phyloP scores from a whole-genome alignment of 2,329 filamentous ascomycete genomes.

The Phialocephala subalpina region DNA sequence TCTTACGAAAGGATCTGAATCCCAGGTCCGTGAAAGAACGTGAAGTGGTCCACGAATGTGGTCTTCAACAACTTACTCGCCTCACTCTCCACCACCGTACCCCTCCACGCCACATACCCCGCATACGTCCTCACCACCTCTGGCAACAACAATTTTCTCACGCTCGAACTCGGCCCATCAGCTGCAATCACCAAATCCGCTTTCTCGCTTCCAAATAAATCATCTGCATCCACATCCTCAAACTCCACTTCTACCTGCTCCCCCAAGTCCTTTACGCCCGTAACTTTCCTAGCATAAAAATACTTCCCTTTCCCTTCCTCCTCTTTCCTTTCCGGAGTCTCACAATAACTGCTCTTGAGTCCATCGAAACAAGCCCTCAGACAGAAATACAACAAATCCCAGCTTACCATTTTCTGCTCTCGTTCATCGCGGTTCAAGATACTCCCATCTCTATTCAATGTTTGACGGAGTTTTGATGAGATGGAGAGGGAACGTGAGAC shows the following conservation, averaged over 20 bases:
- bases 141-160: conserved; percentile 25
- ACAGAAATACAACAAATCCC: conserved; percentile 30
- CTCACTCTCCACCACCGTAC: conserved; percentile 50
- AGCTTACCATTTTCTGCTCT: conserved; percentile 26
- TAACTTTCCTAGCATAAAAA: conserved; percentile 25
- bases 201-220: neutral
- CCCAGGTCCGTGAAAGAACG: conserved; percentile 49
- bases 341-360: conserved; percentile 25
- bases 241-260: conserved; percentile 10
- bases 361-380: conserved; percentile 36
- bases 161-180: conserved; percentile 31
- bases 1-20: conserved; percentile 48
- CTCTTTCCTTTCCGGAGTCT: neutral
- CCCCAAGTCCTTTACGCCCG: conserved; percentile 7
- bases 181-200: conserved; percentile 31
- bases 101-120: conserved; percentile 52
- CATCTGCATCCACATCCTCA: conserved; percentile 9
- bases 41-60: conserved; percentile 49
- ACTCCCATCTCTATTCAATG: conserved; percentile 18
- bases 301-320: conserved; percentile 29
- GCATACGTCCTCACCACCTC: conserved; percentile 28
- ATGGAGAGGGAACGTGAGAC: conserved; percentile 9
- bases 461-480: conserved; percentile 5
- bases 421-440: conserved; percentile 7
- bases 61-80: conserved; percentile 45